Base-by-base conservation (phyloP, 2,329 filamentous ascomycete genomes). In the Ophiostoma tasmaniense region DNA sequence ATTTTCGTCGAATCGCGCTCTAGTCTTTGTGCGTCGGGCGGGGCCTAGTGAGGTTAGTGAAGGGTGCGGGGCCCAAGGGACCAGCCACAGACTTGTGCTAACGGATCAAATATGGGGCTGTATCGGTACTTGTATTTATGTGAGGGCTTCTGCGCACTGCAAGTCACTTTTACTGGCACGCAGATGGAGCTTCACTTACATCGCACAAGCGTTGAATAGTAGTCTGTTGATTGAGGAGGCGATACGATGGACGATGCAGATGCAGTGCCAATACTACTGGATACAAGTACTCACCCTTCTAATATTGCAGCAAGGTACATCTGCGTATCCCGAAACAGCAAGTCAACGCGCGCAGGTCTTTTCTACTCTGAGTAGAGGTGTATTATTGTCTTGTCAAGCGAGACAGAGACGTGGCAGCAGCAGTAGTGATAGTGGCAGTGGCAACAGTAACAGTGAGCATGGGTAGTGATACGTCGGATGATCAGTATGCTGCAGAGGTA, bases 41-140 rank as follows among this genome's bases (percentile, higher is more conserved):
- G 68, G 67, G 68, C 68, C 68, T 67, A 70, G 68, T 61, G 45
- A 66, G 64, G 33, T 62, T 33, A 33, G 33, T 33, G 33, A n/a
- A n/a, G n/a, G n/a, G 61, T 13, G 61, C 2, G 61, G 33, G 61
- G 30, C 30, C 20, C 61, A 64, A 64, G 33, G 61, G 61, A 22
- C 61, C 61, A 64, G 61, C 61, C 61, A 64, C 61, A 25, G 33
- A 64, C 30, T 37, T 64, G 33, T 14, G 7, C 28, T n/a, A 62
- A 35, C 5, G 20, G 33, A n/a, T 10, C 20, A 11, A 22, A 37
- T 39, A 20, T 37, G 61, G 61, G 61, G 10, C 33, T 39, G 6
- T 30, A n/a, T 14, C 55, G 59, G 35, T 62, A 62, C 59, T 62
- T 35, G 28, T 20, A 20, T n/a, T 33, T 30, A 3, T 6, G 25